Conservation (phyloP, 768 basidiomycete genomes). For the Lactarius hatsudake region DNA sequence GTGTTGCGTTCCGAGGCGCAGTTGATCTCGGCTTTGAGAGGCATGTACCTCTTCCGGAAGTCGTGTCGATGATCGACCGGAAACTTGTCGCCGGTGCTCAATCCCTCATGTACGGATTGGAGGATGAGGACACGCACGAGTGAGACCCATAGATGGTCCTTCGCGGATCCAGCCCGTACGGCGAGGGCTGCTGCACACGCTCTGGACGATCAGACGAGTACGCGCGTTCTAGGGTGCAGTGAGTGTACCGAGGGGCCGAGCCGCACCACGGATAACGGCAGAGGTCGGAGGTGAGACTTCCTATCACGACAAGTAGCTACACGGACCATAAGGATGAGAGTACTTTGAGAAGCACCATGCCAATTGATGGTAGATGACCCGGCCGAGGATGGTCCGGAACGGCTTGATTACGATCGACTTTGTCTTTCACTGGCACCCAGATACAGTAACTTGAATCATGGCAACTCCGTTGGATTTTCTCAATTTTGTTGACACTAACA, state of each 20-base stretch:
- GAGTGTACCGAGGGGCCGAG: slow-evolving; percentile 46
- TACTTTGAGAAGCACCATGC: no score
- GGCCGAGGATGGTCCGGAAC: no score
- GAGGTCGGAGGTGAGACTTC: slow-evolving; percentile 30
- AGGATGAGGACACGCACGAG: slow-evolving; percentile 40
- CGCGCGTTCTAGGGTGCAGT: slow-evolving; percentile 54
- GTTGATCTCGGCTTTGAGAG: slow-evolving; percentile 40
- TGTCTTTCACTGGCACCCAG: background rate
- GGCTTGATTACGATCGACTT: background rate
- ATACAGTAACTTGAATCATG: slow-evolving; percentile 34
- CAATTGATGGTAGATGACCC: background rate
- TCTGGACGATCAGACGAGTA: slow-evolving; percentile 44
- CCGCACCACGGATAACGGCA: slow-evolving; percentile 42
- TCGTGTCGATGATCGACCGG: slow-evolving; percentile 36
- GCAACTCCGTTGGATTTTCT: slow-evolving; percentile 36
- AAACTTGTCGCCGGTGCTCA: slow-evolving; percentile 39
- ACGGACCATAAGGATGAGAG: slow-evolving; percentile 59
- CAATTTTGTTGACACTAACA: slow-evolving; percentile 64
- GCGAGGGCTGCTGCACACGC: slow-evolving; percentile 28
- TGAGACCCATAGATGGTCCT: slow-evolving; percentile 43
- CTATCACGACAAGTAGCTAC: slow-evolving; percentile 50
- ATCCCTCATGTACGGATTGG: slow-evolving; percentile 37
- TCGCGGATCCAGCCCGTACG: slow-evolving; percentile 19
- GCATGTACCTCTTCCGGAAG: slow-evolving; percentile 47
- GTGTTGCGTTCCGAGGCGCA: slow-evolving; percentile 49